Evolutionary conservation across 306 rosid species (phyloP).

Genomic region (Macrotyloma uniflorum): DNA sequence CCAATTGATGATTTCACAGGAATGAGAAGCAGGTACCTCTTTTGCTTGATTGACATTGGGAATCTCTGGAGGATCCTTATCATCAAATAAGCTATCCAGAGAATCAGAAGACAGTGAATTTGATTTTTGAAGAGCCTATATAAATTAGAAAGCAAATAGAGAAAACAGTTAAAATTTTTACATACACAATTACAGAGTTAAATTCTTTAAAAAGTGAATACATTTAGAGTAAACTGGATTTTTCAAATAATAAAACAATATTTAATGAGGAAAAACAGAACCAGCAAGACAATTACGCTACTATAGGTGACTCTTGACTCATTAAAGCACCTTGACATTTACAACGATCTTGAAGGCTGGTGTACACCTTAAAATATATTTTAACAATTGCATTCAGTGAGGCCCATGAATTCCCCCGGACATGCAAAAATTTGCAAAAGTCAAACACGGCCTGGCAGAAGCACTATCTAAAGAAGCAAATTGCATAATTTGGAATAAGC

Average conservation of each 20-base stretch:
- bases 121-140: slow-evolving; percentile 57
- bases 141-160: slow-evolving; percentile 38
- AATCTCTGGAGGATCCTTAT: slow-evolving; percentile 58
- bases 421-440: background rate
- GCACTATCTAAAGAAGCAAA: background rate
- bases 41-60: slow-evolving; percentile 52
- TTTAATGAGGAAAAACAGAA: background rate
- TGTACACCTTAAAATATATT: background rate
- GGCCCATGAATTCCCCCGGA: background rate
- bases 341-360: background rate
- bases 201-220: slow-evolving; percentile 20
- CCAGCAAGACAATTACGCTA: background rate
- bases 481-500: background rate
- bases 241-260: background rate
- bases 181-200: slow-evolving; percentile 17
- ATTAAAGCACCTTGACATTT: slow-evolving; percentile 12
- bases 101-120: slow-evolving; percentile 80
- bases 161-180: slow-evolving; percentile 26
- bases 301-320: background rate
- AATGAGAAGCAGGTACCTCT: slow-evolving; percentile 61
- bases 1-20: slow-evolving; percentile 1
- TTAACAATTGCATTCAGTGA: background rate
- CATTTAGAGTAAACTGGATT: slow-evolving; percentile 20
- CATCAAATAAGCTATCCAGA: slow-evolving; percentile 82
- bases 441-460: background rate